A percentile compares a stretch with the other conserved stretches of the same genome.
Evolutionary conservation across 305 asterid genomes (phyloP).

Genomic region (Lippia alba): DNA sequence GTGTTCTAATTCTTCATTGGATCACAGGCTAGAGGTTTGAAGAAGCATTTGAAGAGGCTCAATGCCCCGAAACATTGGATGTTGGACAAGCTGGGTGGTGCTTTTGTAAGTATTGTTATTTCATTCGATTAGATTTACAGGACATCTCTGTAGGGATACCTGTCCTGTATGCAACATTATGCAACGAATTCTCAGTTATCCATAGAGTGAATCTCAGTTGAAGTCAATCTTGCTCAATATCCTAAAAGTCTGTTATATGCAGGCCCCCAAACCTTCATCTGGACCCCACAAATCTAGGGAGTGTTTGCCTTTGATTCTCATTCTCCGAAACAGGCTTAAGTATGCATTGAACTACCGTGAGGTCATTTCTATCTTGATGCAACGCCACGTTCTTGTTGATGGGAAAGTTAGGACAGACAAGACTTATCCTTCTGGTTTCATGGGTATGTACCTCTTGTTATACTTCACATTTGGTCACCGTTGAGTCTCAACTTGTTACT

Average conservation of each 20-base stretch:
- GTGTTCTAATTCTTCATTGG: neutral
- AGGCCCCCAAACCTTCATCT: slow-evolving; percentile 60
- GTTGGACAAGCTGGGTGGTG: slow-evolving; percentile 51
- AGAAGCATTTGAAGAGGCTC: slow-evolving; percentile 53
- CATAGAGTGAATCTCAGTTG: neutral
- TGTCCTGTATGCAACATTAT: neutral
- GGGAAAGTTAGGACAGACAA: slow-evolving; percentile 60
- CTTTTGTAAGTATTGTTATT: slow-evolving; percentile 41
- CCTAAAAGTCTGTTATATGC: neutral
- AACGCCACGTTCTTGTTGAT: slow-evolving; percentile 51
- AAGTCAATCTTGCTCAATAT: neutral
- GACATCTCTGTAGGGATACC: too few species aligned
- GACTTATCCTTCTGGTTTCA: slow-evolving; percentile 55
- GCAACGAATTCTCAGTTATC: neutral
- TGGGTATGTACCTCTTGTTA: slow-evolving; percentile 38
- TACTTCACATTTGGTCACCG: too few species aligned
- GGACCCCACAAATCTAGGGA: slow-evolving; percentile 62
- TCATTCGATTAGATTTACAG: neutral
- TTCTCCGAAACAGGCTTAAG: slow-evolving; percentile 51
- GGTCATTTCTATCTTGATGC: slow-evolving; percentile 54
- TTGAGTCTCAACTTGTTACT: too few species aligned
- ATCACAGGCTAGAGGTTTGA: slow-evolving; percentile 50
- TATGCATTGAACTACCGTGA: slow-evolving; percentile 56
- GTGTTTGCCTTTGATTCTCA: slow-evolving; percentile 54
- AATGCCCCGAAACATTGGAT: slow-evolving; percentile 51